These are phyloP conservation scores for Boletus insuetus DNA, from an alignment of 768 basidiomycete genomes.

Conservation along the genomic window DNA sequence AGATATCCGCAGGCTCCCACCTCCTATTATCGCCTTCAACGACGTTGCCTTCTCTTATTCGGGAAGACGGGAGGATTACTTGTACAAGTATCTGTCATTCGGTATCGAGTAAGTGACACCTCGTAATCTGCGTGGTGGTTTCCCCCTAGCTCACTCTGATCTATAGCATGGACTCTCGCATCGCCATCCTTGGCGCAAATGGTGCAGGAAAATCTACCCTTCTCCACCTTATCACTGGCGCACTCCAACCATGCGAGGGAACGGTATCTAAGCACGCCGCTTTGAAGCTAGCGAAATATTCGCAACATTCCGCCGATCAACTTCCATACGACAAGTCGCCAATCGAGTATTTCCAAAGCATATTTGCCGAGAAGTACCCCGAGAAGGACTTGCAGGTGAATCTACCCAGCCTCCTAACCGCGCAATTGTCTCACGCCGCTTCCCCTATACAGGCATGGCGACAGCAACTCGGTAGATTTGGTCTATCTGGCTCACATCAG, in stretches of 20 bases:
- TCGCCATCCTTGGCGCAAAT: conserved; percentile 96
- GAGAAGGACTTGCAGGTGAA: conserved; percentile 81
- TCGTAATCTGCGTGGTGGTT: conserved; percentile 2
- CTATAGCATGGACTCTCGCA: conserved; percentile 84
- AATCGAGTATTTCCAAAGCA: conserved; percentile 87
- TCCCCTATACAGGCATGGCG: conserved; percentile 72
- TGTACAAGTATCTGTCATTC: conserved; percentile 89
- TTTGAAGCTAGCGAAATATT: conserved; percentile 97
- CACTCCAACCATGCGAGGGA: conserved; percentile 76
- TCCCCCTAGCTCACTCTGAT: conserved; percentile 3
- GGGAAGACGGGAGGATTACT: conserved; percentile 80
- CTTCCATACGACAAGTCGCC: conserved; percentile 90
- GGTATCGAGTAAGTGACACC: conserved; percentile 84
- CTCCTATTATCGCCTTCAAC: conserved; percentile 96
- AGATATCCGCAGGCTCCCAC: conserved; percentile 88
- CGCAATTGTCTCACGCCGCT: conserved; percentile 9
- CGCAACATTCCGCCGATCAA: conserved; percentile 98
- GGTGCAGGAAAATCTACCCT: conserved; percentile 94
- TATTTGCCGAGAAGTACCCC: conserved; percentile 82
- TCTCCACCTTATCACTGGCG: conserved; percentile 84
- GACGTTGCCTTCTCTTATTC: conserved; percentile 95
- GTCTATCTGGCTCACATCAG: conserved; percentile 91
- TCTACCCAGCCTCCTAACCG: conserved; percentile 5
- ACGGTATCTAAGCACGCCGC: conserved; percentile 85
- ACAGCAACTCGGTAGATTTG: conserved; percentile 92